Base-by-base conservation (phyloP, 257 asterid genomes). In the Gentiana dahurica region DNA sequence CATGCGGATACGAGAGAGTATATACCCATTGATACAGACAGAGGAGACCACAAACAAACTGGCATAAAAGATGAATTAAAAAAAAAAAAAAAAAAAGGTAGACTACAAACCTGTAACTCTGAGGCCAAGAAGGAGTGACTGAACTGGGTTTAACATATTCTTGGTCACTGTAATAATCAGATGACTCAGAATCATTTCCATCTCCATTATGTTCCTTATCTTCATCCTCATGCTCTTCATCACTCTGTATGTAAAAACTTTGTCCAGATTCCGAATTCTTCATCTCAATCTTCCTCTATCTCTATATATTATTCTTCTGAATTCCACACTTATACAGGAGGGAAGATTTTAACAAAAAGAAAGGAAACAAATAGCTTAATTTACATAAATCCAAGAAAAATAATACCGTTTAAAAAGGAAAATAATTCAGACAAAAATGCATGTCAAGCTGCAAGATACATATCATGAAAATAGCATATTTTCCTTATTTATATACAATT, bases 91-190 rank as follows among this genome's bases (percentile, higher is more conserved):
- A 24, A 24, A 24, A 24, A n/a, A n/a, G n/a, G 24, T 24, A 24
- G 24, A 24, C 24, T 4, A 15, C 36, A 39, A 62, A 89, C 97
- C 97, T 81, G 75, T 86, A 89, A 84, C 95, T 89, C 59, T 86
- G 97, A 80, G 97, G 97, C 97, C 97, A 89, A 54, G 89, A 70
- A 49, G 85, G 67, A 36, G 65, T 72, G 69, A 76, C 54, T 44
- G 93, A 82, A 60, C 51, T 57, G 33, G 74, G 72, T 49, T 66
- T 74, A 35, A 66, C 64, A 34, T 65, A 44, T 13, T 65, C 75
- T 46, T 75, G 70, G 48, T 85, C 94, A 41, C 59, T 71, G 13
- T 77, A 70, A 57, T 73, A 74, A 65, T 55, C 68, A 5, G 85
- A 87, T 13, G 78, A 74, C 66, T 87, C 94, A 4, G 92, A 77